Evolutionary conservation across 768 basidiomycete species (phyloP), one percentile per base, ranked within the genome.

Genomic region (Peribolospora baueri): DNA sequence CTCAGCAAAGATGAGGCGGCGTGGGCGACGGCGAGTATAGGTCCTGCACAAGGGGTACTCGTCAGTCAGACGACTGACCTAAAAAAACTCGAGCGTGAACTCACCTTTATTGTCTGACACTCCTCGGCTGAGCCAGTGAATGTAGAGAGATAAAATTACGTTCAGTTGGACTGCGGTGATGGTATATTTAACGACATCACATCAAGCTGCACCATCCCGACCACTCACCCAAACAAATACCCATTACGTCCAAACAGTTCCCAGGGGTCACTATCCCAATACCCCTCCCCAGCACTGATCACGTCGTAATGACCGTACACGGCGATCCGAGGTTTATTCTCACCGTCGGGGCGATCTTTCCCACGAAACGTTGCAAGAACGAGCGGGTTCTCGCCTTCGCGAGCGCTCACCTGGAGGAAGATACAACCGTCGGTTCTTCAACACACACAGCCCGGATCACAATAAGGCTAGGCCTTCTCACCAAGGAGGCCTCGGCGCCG

Each of bases 241-340:
- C 87, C 88, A 61, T 95, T 87, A 8, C 78, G 74, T 3, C 87
- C 87, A 0, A 75, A 75, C 58, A 95, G 68, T 5, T 69, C 72
- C 69, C 86, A 98, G 0, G 93, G 91, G 56, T 86, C 79, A 2
- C 81, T 79, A 25, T 73, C 68, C 91, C 91, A 95, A 9, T 79
- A 76, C 5, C 75, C 70, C 7, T 77, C 78, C 11, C 43, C 48
- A 0, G 88, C 87, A 0, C 81, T 72, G 50, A 97, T 84, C n/a
- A 97, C 85, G 61, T 98, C 93, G 69, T 97, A 98, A 66, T 98
- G 93, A 79, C 88, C 91, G 60, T 97, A 98, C 67, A 91, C 90
- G 9, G 95, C 70, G 3, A 97, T 73, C 5, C 90, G 74, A 5
- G 77, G 82, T 57, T 79, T 80, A 25, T 57, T 46, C 38, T 52